These are phyloP conservation scores for Adansonia grandidieri DNA, from an alignment of 441 rosid genomes.

Conservation along the genomic window DNA sequence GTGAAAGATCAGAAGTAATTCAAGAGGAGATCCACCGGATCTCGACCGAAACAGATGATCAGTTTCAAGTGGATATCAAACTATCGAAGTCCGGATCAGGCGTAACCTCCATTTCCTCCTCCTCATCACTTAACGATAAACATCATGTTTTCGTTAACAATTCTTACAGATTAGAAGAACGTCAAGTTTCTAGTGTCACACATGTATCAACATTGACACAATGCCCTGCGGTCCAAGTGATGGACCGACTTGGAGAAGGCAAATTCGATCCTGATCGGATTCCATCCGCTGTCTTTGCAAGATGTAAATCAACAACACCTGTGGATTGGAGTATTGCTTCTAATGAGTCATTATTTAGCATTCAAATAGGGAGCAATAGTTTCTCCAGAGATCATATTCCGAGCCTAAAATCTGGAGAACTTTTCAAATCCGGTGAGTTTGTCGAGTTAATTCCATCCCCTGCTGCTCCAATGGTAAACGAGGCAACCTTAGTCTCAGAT, in stretches of 20 bases:
- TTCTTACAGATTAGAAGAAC: conserved; percentile 30
- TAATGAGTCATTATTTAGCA: conserved; percentile 83
- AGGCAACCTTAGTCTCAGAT: conserved; percentile 25
- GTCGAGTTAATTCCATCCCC: conserved; percentile 39
- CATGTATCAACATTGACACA: conserved; percentile 46
- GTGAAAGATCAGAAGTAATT: conserved; percentile 17
- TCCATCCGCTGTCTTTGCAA: conserved; percentile 55
- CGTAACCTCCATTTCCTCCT: too few relatives aligned
- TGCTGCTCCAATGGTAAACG: conserved; percentile 22
- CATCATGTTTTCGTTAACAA: conserved; percentile 6
- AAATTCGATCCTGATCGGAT: conserved; percentile 53
- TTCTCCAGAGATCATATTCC: conserved; percentile 50
- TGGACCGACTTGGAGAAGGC: conserved; percentile 52
- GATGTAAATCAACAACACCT: conserved; percentile 31
- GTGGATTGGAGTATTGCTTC: conserved; percentile 70
- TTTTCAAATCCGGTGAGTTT: conserved; percentile 46
- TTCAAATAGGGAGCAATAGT: conserved; percentile 57
- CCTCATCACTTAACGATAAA: background rate
- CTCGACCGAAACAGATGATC: conserved; percentile 29
- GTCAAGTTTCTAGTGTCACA: conserved; percentile 41
- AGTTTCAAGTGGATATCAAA: conserved; percentile 29
- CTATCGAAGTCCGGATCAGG: conserved; percentile 26
- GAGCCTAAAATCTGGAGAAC: conserved; percentile 40
- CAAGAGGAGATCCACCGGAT: background rate
- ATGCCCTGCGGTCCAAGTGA: conserved; percentile 62